These are phyloP conservation scores for Hypoxylon sp. DNA, from an alignment of 2,329 filamentous ascomycete species.

Conservation along the genomic window DNA sequence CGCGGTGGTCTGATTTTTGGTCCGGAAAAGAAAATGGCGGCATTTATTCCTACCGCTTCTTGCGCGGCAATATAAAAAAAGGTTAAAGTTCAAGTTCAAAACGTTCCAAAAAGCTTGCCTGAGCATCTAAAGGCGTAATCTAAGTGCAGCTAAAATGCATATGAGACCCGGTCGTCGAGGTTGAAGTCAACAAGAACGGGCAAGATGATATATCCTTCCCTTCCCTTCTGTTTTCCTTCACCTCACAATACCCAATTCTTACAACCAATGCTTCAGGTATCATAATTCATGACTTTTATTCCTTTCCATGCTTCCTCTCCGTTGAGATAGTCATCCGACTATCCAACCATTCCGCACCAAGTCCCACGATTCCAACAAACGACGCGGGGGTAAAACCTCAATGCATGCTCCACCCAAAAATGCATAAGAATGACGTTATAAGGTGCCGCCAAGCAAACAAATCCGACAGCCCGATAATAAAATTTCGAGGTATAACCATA, in stretches of 20 bases:
- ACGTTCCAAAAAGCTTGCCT: constrained; percentile 4
- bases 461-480: background rate
- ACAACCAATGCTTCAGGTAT: background rate
- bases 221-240: background rate
- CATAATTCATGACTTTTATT: background rate
- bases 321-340: background rate
- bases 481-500: background rate
- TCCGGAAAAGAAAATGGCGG: constrained; percentile 34
- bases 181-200: constrained; percentile 7
- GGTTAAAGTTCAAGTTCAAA: constrained; percentile 26
- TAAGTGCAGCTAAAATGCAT: constrained; percentile 10
- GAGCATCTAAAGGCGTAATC: constrained; percentile 5
- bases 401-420: constrained; percentile 38
- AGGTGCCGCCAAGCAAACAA: constrained; percentile 18
- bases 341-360: background rate
- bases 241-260: background rate
- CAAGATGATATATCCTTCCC: constrained; percentile 8
- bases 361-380: constrained; percentile 3
- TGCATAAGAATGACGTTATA: constrained; percentile 36
- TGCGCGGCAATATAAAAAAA: constrained; percentile 26
- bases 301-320: background rate
- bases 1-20: constrained; percentile 22
- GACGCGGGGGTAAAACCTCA: constrained; percentile 14
- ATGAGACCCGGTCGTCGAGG: background rate
- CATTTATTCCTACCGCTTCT: constrained; percentile 10